Conservation (phyloP, 345 rosid species). For the Rhizophora mangle region DNA sequence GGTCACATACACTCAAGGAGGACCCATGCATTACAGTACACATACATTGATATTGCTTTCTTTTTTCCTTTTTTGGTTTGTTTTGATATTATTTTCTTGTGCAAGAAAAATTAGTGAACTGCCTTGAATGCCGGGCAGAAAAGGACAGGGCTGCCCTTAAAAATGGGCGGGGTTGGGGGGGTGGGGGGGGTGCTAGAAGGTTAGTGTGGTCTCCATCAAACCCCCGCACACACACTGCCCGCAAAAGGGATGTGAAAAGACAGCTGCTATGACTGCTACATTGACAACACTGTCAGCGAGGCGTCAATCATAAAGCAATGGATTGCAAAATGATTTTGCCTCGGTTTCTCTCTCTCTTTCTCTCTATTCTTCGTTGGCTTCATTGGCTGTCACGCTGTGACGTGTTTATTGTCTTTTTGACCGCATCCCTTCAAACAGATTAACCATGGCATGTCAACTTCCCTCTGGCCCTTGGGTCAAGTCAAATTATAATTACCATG, state of each 20-base stretch:
- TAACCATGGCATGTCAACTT: not conserved
- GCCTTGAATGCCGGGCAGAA: constrained; percentile 44
- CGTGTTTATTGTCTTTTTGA: constrained; percentile 26
- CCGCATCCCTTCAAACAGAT: constrained; percentile 20
- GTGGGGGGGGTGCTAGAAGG: not conserved
- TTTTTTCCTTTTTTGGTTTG: too few species aligned
- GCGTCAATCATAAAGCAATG: constrained; percentile 70
- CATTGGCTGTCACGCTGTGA: constrained; percentile 22
- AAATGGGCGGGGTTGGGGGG: constrained; percentile 1
- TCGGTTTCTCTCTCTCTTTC: not conserved
- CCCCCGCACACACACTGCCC: constrained; percentile 5
- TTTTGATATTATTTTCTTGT: too few species aligned
- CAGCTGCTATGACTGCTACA: constrained; percentile 25
- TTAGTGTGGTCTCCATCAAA: constrained; percentile 40
- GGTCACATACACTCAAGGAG: too few species aligned
- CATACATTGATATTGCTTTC: too few species aligned
- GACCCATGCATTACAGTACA: too few species aligned
- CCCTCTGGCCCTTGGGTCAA: constrained; percentile 38
- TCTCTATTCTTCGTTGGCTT: not conserved
- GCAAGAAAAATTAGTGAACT: constrained; percentile 16
- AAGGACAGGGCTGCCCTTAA: constrained; percentile 45
- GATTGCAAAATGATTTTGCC: constrained; percentile 55
- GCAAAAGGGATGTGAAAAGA: constrained; percentile 24
- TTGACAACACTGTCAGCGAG: constrained; percentile 52
- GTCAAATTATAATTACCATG: not conserved